These are phyloP conservation scores for Penicillium manginii DNA, from an alignment of 495 filamentous ascomycete genomes.

Conservation along the genomic window DNA sequence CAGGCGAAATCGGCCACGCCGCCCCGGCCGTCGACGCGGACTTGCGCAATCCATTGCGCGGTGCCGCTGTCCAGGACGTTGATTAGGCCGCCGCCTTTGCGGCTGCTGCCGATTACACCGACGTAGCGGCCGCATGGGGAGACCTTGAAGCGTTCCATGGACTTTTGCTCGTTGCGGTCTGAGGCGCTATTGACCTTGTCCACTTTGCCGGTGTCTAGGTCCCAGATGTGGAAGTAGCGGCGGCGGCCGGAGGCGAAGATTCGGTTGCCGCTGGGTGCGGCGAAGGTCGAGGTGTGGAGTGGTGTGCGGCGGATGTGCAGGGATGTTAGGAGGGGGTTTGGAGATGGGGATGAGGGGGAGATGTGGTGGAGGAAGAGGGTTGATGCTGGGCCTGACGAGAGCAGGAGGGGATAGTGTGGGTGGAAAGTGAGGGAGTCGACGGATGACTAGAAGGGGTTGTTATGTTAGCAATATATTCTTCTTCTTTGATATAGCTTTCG, in stretches of 20 bases:
- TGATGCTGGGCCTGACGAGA: slow-evolving; percentile 83
- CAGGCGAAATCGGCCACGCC: slow-evolving; percentile 89
- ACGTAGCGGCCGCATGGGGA: slow-evolving; percentile 86
- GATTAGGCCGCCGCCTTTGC: slow-evolving; percentile 84
- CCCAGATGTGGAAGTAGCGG: slow-evolving; percentile 93
- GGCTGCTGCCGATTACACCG: slow-evolving; percentile 72
- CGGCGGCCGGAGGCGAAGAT: slow-evolving; percentile 86
- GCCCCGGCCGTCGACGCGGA: slow-evolving; percentile 78
- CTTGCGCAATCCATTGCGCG: slow-evolving; percentile 84
- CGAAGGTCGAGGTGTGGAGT: slow-evolving; percentile 78
- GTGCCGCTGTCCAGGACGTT: slow-evolving; percentile 83
- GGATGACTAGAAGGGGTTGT: slow-evolving; percentile 61
- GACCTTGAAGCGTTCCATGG: slow-evolving; percentile 86
- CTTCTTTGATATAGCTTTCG: background rate
- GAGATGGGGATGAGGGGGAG: slow-evolving; percentile 69
- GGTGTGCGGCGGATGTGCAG: slow-evolving; percentile 83
- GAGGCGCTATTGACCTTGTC: slow-evolving; percentile 78
- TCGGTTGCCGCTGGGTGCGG: slow-evolving; percentile 46
- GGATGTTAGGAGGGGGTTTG: slow-evolving; percentile 87
- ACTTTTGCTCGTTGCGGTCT: slow-evolving; percentile 78
- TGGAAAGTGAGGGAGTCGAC: slow-evolving; percentile 88
- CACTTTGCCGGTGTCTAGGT: slow-evolving; percentile 76
- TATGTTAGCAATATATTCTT: slow-evolving; percentile 12
- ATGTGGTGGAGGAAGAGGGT: slow-evolving; percentile 89
- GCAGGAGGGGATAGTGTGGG: slow-evolving; percentile 80